phyloP scores from a whole-genome alignment of 2,329 filamentous ascomycete genomes.

The Aspergillus flavus region DNA sequence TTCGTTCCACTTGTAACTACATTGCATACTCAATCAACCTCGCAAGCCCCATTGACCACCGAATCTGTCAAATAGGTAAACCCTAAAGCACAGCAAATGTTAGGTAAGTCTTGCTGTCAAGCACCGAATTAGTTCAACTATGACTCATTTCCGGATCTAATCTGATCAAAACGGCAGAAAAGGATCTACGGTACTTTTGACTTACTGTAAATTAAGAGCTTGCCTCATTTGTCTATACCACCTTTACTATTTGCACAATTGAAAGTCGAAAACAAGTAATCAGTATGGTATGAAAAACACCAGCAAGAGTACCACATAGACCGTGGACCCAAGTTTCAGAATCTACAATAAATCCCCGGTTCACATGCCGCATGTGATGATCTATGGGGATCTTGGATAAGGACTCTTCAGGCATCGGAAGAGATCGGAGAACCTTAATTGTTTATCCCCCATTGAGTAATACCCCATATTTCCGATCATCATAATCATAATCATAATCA shows the following conservation, averaged over 20 bases:
- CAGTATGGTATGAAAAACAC: too few species aligned
- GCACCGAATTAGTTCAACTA: not conserved
- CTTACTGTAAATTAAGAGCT: not conserved
- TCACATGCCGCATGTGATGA: conserved; percentile 3
- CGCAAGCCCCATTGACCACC: not conserved
- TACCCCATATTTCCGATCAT: not conserved
- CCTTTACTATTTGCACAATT: not conserved
- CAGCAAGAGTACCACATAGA: not conserved
- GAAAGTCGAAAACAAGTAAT: not conserved
- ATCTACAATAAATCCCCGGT: not conserved
- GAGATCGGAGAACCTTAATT: conserved; percentile 1
- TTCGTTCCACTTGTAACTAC: not conserved
- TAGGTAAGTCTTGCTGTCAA: too few species aligned
- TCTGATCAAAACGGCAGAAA: not conserved
- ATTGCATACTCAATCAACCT: not conserved
- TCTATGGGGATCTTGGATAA: not conserved
- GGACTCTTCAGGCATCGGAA: not conserved
- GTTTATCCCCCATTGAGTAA: not conserved
- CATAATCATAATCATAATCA: not conserved
- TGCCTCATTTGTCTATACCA: not conserved
- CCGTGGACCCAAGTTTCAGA: not conserved
- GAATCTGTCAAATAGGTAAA: too few species aligned
- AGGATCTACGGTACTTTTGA: not conserved
- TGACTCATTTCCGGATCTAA: not conserved
- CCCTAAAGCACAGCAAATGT: too few species aligned